These are phyloP conservation scores for Apiotrichum mycotoxinovorans DNA, from an alignment of 1,284 basidiomycete genomes.

Conservation along the genomic window DNA sequence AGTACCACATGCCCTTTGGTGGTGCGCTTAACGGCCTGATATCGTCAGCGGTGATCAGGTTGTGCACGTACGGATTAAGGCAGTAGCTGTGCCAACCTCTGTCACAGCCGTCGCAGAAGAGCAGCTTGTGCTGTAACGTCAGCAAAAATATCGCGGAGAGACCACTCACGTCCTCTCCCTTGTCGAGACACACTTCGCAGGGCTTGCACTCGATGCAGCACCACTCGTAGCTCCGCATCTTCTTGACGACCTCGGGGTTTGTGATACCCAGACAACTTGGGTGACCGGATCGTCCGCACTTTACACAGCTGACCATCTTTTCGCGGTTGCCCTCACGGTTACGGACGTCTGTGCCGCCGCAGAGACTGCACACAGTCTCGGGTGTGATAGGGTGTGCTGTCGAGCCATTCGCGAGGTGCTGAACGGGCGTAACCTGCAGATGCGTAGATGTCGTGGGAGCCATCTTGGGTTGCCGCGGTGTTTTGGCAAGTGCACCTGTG, in stretches of 20 bases:
- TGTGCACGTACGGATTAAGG: constrained; percentile 59
- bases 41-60: background rate
- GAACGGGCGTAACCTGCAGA: background rate
- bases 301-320: constrained; percentile 38
- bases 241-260: constrained; percentile 17
- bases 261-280: constrained; percentile 62
- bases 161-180: constrained; percentile 82
- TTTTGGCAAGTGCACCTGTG: background rate
- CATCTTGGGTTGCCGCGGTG: background rate
- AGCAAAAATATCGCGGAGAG: background rate
- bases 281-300: constrained; percentile 54
- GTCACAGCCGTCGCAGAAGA: constrained; percentile 95
- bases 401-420: background rate
- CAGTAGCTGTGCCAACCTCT: constrained; percentile 93
- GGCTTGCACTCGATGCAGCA: constrained; percentile 88
- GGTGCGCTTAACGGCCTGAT: constrained; percentile 59
- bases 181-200: constrained; percentile 81
- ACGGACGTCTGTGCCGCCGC: constrained; percentile 25
- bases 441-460: background rate
- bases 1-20: constrained; percentile 61
- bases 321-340: constrained; percentile 29
- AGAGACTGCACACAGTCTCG: constrained; percentile 33
- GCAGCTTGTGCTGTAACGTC: constrained; percentile 59
- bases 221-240: constrained; percentile 69
- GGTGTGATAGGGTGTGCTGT: background rate